A percentile compares a stretch with the other conserved stretches of the same genome.
Evolutionary conservation across 495 filamentous ascomycete genomes (phyloP).

Genomic region (Aspergillus avenaceus): DNA sequence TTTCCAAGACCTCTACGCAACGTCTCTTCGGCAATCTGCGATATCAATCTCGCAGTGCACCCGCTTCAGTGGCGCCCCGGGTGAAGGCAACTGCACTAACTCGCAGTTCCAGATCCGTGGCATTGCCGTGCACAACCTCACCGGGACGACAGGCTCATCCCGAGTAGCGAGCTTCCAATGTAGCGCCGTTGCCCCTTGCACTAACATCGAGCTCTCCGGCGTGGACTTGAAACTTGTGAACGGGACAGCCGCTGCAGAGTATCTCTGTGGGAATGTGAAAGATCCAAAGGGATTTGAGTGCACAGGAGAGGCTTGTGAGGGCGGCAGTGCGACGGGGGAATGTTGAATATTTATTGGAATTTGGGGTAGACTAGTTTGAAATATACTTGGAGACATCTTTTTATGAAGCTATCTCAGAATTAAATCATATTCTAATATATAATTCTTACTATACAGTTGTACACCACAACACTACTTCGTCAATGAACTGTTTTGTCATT

Average conservation of each 20-base stretch:
- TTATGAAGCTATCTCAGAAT: too few relatives aligned
- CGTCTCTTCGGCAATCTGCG: slow-evolving; percentile 21
- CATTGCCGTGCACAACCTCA: slow-evolving; percentile 19
- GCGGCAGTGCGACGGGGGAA: slow-evolving; percentile 26
- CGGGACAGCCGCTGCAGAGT: slow-evolving; percentile 19
- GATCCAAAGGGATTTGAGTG: slow-evolving; percentile 29
- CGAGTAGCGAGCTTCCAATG: slow-evolving; percentile 32
- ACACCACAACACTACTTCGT: too few relatives aligned
- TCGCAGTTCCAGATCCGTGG: slow-evolving; percentile 32
- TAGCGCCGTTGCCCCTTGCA: slow-evolving; percentile 32
- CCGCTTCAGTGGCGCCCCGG: slow-evolving; percentile 28
- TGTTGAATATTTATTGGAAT: too few relatives aligned
- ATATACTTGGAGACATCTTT: too few relatives aligned
- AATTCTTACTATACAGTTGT: too few relatives aligned
- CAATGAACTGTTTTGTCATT: too few relatives aligned
- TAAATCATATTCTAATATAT: too few relatives aligned
- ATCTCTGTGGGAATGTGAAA: slow-evolving; percentile 33
- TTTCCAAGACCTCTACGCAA: slow-evolving; percentile 21
- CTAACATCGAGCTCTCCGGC: slow-evolving; percentile 21
- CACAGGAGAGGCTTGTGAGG: slow-evolving; percentile 28
- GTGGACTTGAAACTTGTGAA: slow-evolving; percentile 18
- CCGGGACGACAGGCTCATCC: slow-evolving; percentile 20
- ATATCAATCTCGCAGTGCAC: slow-evolving; percentile 40
- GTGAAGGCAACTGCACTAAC: slow-evolving; percentile 31
- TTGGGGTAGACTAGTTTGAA: too few relatives aligned